Evolutionary conservation across 495 filamentous ascomycete species (phyloP), one percentile per base, ranked within the genome.

Genomic region (Aspergillus biplanus): DNA sequence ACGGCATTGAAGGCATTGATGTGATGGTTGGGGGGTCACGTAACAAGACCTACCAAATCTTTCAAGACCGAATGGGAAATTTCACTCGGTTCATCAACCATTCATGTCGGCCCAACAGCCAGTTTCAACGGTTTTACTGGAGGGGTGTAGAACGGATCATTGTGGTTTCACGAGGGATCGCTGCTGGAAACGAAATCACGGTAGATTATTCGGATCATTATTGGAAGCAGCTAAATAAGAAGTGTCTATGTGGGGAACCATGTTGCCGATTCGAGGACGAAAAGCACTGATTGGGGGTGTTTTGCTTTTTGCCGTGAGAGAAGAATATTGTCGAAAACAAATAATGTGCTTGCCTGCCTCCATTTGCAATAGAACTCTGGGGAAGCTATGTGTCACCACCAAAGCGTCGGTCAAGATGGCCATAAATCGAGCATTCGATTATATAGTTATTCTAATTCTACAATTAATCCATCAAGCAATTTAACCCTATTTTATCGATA

Each of bases 11-110:
- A 42, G 69, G 71, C 33, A 32, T 76, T 34, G 76, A 80, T 57
- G 73, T 78, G 33, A 80, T 79, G 76, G 56, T 72, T 5, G 69
- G 70, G 58, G 65, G 65, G 7, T 47, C 61, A 13, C 48, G 52
- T 31, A 33, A 32, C 2, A 65, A 69, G 71, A 34, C 60, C 3
- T 71, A 71, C 47, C 68, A 71, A 54, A 71, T 68, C 35, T 71
- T 61, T 61, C 65, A 71, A 67, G 77, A 75, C 1, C 48, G 62
- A 27, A 65, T 70, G 60, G 77, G 78, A 9, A 80, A 81, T 62
- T 76, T 77, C 58, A 81, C 77, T 12, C 70, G 77, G 6, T 80
- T 81, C 52, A 69, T 78, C 53, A 78, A 78, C 52, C 78, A 80
- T 56, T 74, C 68, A n/a, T 79, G 75, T 59, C 60, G 67, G 7